Percentiles rank a stretch among this genome's conserved stretches.
Conservation (phyloP, 331 rosid species). For the Saraca asoca region DNA sequence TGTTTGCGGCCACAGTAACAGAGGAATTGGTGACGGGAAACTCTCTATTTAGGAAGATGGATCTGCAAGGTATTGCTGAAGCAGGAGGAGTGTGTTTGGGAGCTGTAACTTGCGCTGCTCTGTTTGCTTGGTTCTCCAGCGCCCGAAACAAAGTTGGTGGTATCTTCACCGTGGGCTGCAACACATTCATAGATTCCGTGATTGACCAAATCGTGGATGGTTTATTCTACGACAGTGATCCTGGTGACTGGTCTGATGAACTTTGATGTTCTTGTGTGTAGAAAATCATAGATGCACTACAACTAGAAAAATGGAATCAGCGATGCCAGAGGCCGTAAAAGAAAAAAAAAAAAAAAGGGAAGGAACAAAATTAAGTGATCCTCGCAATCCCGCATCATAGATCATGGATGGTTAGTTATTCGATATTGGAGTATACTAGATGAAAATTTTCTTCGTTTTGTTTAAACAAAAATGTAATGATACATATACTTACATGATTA, state of each 20-base stretch:
- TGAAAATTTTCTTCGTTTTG: too few species aligned
- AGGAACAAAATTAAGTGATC: too few species aligned
- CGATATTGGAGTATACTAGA: too few species aligned
- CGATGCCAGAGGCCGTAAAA: too few species aligned
- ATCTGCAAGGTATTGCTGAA: constrained; percentile 60
- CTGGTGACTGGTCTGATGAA: constrained; percentile 65
- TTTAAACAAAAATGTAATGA: too few species aligned
- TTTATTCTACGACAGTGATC: constrained; percentile 64
- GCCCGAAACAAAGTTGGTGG: constrained; percentile 66
- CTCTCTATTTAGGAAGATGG: constrained; percentile 80
- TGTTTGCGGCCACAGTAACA: constrained; percentile 75
- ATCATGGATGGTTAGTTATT: too few species aligned
- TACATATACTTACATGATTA: too few species aligned
- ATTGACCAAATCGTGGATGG: constrained; percentile 87
- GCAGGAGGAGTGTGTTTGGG: constrained; percentile 78
- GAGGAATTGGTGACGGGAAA: constrained; percentile 73
- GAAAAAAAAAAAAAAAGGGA: too few species aligned
- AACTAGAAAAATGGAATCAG: too few species aligned
- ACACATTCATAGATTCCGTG: constrained; percentile 66
- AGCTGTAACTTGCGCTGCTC: constrained; percentile 69
- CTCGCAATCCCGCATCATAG: too few species aligned
- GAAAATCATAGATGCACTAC: not conserved
- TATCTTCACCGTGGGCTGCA: constrained; percentile 67
- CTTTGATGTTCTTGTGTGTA: constrained; percentile 36
- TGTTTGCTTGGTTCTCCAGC: constrained; percentile 76